phyloP scores from a whole-genome alignment of 1,139 yeast species.

The Kazachstania sp. region DNA sequence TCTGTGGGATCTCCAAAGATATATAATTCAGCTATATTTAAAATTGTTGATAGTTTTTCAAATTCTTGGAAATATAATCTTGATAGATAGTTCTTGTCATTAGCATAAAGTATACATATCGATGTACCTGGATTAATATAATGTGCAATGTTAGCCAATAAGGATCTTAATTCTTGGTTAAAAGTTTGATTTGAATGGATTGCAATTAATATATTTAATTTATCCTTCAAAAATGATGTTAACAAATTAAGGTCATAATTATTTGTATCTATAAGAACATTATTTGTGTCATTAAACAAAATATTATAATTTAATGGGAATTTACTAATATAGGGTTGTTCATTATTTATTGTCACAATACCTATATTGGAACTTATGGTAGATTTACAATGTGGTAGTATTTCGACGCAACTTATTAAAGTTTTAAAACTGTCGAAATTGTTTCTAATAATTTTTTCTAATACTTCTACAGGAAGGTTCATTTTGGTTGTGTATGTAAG shows the following conservation, averaged over 20 bases:
- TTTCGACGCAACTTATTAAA: constrained; percentile 12
- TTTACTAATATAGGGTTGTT: background rate
- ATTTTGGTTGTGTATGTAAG: too few relatives aligned
- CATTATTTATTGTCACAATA: constrained; percentile 11
- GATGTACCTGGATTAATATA: constrained; percentile 10
- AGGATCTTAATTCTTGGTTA: constrained; percentile 9
- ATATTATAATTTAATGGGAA: constrained; percentile 7
- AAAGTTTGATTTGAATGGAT: constrained; percentile 9
- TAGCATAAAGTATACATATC: constrained; percentile 20
- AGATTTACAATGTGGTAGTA: constrained; percentile 6
- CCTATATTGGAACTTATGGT: constrained; percentile 7
- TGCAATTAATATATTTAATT: constrained; percentile 9
- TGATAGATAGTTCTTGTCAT: constrained; percentile 21
- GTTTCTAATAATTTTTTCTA: constrained; percentile 9
- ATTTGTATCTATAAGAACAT: constrained; percentile 7
- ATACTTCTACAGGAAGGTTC: constrained; percentile 11
- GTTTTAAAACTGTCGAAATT: constrained; percentile 12
- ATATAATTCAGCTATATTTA: constrained; percentile 21
- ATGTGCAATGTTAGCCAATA: constrained; percentile 13
- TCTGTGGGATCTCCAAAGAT: constrained; percentile 12
- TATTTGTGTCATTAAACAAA: constrained; percentile 8
- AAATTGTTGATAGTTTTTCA: constrained; percentile 4
- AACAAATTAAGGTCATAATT: constrained; percentile 1
- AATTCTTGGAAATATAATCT: constrained; percentile 23
- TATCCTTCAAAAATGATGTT: constrained; percentile 2